Evolutionary conservation across 129 eudicot species (phyloP).

Genomic region (Calendula officinalis): DNA sequence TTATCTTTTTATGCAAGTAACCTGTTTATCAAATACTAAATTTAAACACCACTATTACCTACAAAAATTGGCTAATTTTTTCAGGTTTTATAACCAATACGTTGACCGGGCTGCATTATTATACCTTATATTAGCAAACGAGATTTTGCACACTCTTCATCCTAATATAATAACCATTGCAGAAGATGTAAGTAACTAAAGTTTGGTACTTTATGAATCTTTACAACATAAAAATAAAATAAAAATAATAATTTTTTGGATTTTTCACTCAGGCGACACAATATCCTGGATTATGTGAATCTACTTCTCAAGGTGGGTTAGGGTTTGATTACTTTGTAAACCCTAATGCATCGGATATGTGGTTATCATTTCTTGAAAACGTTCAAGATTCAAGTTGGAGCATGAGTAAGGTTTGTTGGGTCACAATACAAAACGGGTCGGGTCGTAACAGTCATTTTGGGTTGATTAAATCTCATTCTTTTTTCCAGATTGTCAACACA

Average conservation of each 20-base stretch:
- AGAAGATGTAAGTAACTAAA: conserved; percentile 69
- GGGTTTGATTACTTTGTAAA: conserved; percentile 96
- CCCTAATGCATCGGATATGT: conserved; percentile 84
- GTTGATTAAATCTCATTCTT: not conserved
- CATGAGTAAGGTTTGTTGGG: conserved; percentile 81
- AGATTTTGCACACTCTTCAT: conserved; percentile 78
- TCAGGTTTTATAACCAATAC: conserved; percentile 89
- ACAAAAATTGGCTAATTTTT: conserved; percentile 18
- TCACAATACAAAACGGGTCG: not conserved
- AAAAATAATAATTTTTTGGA: not conserved
- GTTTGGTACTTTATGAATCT: conserved; percentile 20
- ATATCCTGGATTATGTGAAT: conserved; percentile 95
- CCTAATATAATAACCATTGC: conserved; percentile 93
- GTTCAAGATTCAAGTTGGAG: conserved; percentile 80
- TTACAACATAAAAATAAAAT: not conserved
- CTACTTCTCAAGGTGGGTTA: conserved; percentile 94
- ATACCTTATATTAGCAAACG: conserved; percentile 89
- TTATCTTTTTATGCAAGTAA: not conserved
- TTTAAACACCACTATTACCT: not conserved
- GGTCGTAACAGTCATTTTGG: not conserved
- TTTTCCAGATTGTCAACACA: conserved; percentile 65
- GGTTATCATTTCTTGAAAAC: conserved; percentile 70
- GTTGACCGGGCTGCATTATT: conserved; percentile 83
- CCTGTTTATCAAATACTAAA: not conserved
- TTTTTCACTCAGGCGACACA: conserved; percentile 51